Evolutionary conservation across 2,329 filamentous ascomycete species (phyloP).

Genomic region (Ceratocystis destructans): DNA sequence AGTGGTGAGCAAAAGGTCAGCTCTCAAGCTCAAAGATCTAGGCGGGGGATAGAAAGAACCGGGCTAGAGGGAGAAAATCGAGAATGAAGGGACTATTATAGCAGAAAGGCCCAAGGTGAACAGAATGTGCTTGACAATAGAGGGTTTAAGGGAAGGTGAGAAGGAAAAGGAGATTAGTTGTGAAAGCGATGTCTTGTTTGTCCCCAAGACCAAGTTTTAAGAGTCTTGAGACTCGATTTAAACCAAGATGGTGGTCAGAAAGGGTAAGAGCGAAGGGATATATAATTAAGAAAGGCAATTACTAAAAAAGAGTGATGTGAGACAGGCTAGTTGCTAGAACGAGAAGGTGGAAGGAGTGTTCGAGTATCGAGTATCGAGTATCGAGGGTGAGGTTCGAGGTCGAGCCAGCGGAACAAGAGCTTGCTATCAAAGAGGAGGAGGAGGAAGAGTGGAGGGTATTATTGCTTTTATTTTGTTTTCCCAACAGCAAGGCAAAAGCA

Average conservation of each 20-base stretch:
- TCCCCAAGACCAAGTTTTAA: background rate
- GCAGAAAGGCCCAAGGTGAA: background rate
- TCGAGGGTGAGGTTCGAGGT: background rate
- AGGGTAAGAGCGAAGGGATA: slow-evolving; percentile 1
- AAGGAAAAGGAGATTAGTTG: slow-evolving; percentile 14
- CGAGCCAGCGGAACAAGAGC: background rate
- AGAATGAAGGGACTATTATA: slow-evolving; percentile 19
- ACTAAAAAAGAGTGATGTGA: background rate
- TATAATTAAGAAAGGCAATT: slow-evolving; percentile 3
- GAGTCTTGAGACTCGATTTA: background rate
- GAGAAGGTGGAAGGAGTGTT: slow-evolving; percentile 3
- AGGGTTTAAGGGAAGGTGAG: slow-evolving; percentile 13
- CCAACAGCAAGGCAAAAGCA: background rate
- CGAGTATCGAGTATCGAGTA: slow-evolving; percentile 4
- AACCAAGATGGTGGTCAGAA: slow-evolving; percentile 2
- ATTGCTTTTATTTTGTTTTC: too few relatives aligned
- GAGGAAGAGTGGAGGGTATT: background rate
- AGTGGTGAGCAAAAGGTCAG: background rate
- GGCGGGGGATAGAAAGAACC: slow-evolving; percentile 2
- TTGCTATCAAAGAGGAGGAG: background rate
- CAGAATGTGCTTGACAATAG: slow-evolving; percentile 18
- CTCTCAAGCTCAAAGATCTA: slow-evolving; percentile 2
- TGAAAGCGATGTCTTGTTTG: background rate
- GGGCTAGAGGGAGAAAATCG: slow-evolving; percentile 9
- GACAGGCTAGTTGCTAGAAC: background rate